A percentile compares a stretch with the other conserved stretches of the same genome.
phyloP scores from a whole-genome alignment of 83 land plant genomes.

The Diphasiastrum complanatum region DNA sequence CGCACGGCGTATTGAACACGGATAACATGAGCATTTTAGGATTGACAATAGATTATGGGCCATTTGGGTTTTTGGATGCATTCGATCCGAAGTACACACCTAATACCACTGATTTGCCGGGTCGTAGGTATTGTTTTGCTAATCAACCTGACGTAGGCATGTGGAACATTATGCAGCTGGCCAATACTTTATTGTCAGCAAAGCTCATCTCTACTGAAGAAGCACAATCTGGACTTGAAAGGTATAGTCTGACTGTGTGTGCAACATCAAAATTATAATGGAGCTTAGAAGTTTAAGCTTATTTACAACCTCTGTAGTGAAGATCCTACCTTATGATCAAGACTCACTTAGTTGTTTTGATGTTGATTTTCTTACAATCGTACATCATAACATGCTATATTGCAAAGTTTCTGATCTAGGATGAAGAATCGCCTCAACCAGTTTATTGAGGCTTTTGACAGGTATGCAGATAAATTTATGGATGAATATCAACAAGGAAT shows the following conservation, averaged over 20 bases:
- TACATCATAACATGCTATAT: not conserved
- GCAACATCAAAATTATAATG: too few species aligned
- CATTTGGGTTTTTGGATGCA: conserved; percentile 98
- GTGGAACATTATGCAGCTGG: conserved; percentile 90
- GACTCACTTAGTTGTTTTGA: not conserved
- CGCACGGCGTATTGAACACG: conserved; percentile 96
- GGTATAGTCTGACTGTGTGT: conserved; percentile 32
- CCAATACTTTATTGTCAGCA: conserved; percentile 61
- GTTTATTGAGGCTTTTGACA: conserved; percentile 18
- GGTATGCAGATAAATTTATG: conserved; percentile 92
- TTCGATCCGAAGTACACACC: conserved; percentile 97
- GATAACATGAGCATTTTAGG: conserved; percentile 97
- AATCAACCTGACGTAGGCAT: conserved; percentile 95
- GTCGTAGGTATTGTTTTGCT: conserved; percentile 94
- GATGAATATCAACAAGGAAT: conserved; percentile 85
- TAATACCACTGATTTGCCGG: conserved; percentile 95
- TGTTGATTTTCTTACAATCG: conserved; percentile 1
- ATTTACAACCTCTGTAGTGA: too few species aligned
- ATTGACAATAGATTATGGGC: conserved; percentile 95
- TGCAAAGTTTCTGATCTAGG: not conserved
- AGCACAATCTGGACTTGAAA: conserved; percentile 74
- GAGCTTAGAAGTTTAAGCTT: too few species aligned
- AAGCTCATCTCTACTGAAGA: conserved; percentile 66
- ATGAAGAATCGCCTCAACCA: too few species aligned
- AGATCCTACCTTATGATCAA: too few species aligned